phyloP scores from a whole-genome alignment of 371 early-diverging fungal species.

The Batrachochytrium dendrobatidis region DNA sequence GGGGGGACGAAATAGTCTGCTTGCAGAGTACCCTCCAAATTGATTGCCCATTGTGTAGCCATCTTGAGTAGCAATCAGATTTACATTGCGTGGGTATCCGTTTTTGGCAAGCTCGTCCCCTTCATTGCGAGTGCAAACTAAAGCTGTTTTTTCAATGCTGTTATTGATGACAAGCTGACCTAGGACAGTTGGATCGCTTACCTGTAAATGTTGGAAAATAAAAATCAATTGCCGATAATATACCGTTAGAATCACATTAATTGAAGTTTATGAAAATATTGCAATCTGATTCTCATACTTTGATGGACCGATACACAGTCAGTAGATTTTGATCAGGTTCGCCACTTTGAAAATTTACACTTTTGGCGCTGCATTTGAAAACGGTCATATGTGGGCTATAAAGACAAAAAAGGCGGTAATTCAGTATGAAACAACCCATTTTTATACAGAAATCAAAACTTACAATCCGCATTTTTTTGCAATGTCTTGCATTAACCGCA shows the following conservation, averaged over 20 bases:
- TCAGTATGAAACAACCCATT: neutral
- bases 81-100: conserved; percentile 62
- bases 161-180: conserved; percentile 66
- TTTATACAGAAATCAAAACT: no score
- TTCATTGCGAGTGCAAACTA: conserved; percentile 60
- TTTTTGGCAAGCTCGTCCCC: conserved; percentile 64
- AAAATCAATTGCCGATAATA: conserved; percentile 6
- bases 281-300: no score
- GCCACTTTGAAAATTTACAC: conserved; percentile 63
- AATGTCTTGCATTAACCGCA: conserved; percentile 30
- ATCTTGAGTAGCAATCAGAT: conserved; percentile 55
- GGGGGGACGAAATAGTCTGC: conserved; percentile 23
- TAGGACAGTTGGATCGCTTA: conserved; percentile 67
- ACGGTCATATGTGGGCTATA: conserved; percentile 8
- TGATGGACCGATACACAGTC: conserved; percentile 55
- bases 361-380: conserved; percentile 3
- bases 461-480: neutral
- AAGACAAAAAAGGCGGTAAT: conserved; percentile 5
- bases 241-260: neutral
- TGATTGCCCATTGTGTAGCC: conserved; percentile 62
- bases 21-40: conserved; percentile 42
- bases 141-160: conserved; percentile 68
- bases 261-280: no score
- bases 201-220: conserved; percentile 16
- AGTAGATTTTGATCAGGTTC: conserved; percentile 57